Percentiles rank a stretch among this genome's conserved stretches.
Conservation (phyloP, 768 basidiomycete species). For the Harrya chromipes region DNA sequence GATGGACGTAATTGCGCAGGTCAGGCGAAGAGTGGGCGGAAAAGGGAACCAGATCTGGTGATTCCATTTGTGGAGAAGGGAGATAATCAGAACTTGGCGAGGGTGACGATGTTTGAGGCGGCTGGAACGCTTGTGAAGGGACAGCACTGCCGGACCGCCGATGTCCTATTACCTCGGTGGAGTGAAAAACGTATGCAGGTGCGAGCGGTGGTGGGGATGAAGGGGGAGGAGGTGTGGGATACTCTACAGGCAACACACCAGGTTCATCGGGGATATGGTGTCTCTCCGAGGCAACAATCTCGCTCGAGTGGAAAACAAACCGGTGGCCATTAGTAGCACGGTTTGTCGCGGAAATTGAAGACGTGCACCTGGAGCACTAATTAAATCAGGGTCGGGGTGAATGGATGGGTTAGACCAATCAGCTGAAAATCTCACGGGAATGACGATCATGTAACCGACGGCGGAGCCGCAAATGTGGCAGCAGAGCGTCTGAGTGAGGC, state of each 20-base stretch:
- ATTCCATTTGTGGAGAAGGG: constrained; percentile 21
- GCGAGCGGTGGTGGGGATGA: constrained; percentile 32
- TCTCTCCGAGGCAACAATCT: constrained; percentile 61
- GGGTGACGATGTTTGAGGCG: constrained; percentile 17
- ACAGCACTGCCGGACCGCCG: constrained; percentile 5
- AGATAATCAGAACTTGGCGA: constrained; percentile 18
- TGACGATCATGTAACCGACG: constrained; percentile 80
- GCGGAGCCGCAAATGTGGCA: constrained; percentile 75
- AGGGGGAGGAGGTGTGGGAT: constrained; percentile 30
- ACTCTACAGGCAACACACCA: constrained; percentile 51
- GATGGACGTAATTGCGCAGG: constrained; percentile 12
- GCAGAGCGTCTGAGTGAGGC: constrained; percentile 76
- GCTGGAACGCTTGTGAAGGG: constrained; percentile 22
- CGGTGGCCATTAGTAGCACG: constrained; percentile 81
- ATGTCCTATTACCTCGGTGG: constrained; percentile 27
- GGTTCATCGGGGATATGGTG: constrained; percentile 61
- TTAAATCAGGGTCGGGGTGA: constrained; percentile 11
- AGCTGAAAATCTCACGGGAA: constrained; percentile 41
- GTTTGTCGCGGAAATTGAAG: constrained; percentile 62
- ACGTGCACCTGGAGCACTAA: constrained; percentile 70
- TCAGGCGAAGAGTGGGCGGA: constrained; percentile 27
- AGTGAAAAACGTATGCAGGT: constrained; percentile 26
- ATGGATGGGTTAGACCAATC: constrained; percentile 4
- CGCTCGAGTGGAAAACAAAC: constrained; percentile 80
- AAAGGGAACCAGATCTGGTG: constrained; percentile 20